Conservation (phyloP, 2,329 filamentous ascomycete genomes). For the Hyphodiscus sp. region DNA sequence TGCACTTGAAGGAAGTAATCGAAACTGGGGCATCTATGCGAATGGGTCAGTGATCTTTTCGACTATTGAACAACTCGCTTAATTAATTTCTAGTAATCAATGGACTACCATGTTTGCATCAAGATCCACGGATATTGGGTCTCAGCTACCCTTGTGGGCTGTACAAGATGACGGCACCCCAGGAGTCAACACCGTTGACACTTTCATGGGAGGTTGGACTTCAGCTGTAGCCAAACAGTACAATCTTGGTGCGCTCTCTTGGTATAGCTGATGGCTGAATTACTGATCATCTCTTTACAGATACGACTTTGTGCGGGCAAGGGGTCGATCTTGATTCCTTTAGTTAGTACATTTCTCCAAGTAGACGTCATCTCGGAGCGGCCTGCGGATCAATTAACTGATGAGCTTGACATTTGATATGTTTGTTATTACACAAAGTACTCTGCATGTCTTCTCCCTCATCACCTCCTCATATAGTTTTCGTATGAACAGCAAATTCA, state of each 20-base stretch:
- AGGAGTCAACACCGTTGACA: slow-evolving; percentile 19
- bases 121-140: slow-evolving; percentile 19
- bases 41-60: slow-evolving; percentile 15
- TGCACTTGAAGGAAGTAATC: slow-evolving; percentile 12
- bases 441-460: no score
- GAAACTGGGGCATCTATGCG: slow-evolving; percentile 23
- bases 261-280: no score
- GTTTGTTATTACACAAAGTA: no score
- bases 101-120: slow-evolving; percentile 22
- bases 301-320: no score
- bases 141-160: slow-evolving; percentile 23
- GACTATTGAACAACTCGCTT: not conserved
- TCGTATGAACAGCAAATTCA: no score
- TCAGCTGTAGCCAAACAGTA: slow-evolving; percentile 23
- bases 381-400: no score
- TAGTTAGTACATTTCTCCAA: no score
- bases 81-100: slow-evolving; percentile 16
- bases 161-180: slow-evolving; percentile 18
- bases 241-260: slow-evolving; percentile 12
- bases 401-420: no score
- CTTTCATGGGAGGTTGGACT: slow-evolving; percentile 24
- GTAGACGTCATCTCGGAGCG: no score
- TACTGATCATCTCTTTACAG: no score
- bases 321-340: no score
- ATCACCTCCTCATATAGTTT: no score